Evolutionary conservation across 176 grass and related monocot species (phyloP).

Genomic region (Thinopyrum elongatum): DNA sequence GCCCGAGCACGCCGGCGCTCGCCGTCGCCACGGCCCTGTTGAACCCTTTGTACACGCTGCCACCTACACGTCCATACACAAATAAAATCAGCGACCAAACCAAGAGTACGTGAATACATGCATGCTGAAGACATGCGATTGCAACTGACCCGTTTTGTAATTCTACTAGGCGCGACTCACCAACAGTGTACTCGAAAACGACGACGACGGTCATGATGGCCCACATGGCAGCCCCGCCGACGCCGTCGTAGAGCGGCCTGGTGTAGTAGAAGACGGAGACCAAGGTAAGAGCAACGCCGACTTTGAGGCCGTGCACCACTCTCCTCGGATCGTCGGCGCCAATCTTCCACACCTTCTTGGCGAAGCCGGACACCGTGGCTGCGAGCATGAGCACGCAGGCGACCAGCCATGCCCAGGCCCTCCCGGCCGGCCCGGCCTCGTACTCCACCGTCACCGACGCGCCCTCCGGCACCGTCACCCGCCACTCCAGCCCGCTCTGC

Average conservation of each 20-base stretch:
- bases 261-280: conserved; percentile 71
- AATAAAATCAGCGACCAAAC: not conserved
- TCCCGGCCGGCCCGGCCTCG: not conserved
- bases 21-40: conserved; percentile 75
- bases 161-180: conserved; percentile 34
- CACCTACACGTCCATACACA: conserved; percentile 45
- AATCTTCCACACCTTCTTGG: conserved; percentile 47
- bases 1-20: conserved; percentile 58
- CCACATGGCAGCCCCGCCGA: conserved; percentile 62
- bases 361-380: not conserved
- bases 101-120: not conserved
- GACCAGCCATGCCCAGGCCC: conserved; percentile 31
- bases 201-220: conserved; percentile 68
- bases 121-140: not conserved
- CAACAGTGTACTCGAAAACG: conserved; percentile 82
- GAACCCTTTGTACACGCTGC: conserved; percentile 85
- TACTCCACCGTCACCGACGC: conserved; percentile 32
- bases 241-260: conserved; percentile 53
- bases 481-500: conserved; percentile 44
- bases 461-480: conserved; percentile 55
- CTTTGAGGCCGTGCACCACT: conserved; percentile 56
- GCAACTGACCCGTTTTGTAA: not conserved
- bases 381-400: not conserved
- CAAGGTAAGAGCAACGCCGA: conserved; percentile 56
- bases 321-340: conserved; percentile 57